Evolutionary conservation across 2,329 filamentous ascomycete genomes (phyloP).

Genomic region (Nigrospora osmanthi): DNA sequence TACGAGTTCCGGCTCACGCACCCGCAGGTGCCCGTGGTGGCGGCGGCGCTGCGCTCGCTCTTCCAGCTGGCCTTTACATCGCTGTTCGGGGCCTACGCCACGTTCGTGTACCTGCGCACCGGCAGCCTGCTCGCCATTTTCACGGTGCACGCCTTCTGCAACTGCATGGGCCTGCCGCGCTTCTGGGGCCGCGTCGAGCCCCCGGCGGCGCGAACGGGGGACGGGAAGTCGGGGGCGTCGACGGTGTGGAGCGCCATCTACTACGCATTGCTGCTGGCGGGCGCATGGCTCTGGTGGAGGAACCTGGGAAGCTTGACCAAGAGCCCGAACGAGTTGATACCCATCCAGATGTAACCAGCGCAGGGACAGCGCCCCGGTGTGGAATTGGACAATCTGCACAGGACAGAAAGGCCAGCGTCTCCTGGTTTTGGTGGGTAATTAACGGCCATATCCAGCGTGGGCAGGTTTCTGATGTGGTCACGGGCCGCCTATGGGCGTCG

Average conservation of each 20-base stretch:
- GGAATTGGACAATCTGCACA: too few relatives aligned
- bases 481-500: too few relatives aligned
- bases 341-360: conserved; percentile 15
- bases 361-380: too few relatives aligned
- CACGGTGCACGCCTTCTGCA: conserved; percentile 80
- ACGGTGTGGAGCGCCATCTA: conserved; percentile 68
- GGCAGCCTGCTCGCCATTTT: conserved; percentile 73
- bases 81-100: conserved; percentile 87
- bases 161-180: conserved; percentile 81
- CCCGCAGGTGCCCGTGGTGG: conserved; percentile 55
- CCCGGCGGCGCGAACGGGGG: conserved; percentile 10
- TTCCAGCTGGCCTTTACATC: conserved; percentile 89
- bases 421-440: too few relatives aligned
- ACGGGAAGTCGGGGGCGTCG: conserved; percentile 21
- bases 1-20: conserved; percentile 87
- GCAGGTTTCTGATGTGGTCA: too few relatives aligned
- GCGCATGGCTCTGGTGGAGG: conserved; percentile 63
- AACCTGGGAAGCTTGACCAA: conserved; percentile 67
- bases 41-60: conserved; percentile 62
- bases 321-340: conserved; percentile 41
- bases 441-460: too few relatives aligned
- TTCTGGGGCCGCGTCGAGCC: conserved; percentile 72
- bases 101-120: conserved; percentile 80
- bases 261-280: conserved; percentile 67
- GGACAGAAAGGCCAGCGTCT: too few relatives aligned